Percentiles rank a stretch among this genome's conserved stretches.
phyloP scores from a whole-genome alignment of 345 rosid genomes.

The Eutrema japonicum region DNA sequence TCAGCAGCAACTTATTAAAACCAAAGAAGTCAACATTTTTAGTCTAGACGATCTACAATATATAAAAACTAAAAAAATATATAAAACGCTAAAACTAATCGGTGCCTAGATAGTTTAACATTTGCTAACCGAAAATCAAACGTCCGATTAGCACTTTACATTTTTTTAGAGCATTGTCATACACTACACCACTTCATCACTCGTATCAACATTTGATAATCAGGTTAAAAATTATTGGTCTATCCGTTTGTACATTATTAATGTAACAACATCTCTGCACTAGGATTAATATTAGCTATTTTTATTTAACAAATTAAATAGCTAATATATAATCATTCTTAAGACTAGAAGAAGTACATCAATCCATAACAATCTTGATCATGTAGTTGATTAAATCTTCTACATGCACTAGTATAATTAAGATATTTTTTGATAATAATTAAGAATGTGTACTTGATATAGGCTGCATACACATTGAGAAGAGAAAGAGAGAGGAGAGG shows the following conservation, averaged over 20 bases:
- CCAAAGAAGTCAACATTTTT: no score
- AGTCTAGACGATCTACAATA: no score
- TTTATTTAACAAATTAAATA: neutral
- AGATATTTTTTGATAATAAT: neutral
- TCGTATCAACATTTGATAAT: neutral
- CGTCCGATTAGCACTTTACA: no score
- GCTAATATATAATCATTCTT: neutral
- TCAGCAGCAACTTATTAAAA: no score
- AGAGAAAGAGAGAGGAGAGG: neutral
- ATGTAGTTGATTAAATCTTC: slow-evolving; percentile 22
- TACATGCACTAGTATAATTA: slow-evolving; percentile 28
- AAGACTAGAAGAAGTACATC: slow-evolving; percentile 3
- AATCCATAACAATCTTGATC: slow-evolving; percentile 22
- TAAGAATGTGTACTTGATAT: slow-evolving; percentile 32
- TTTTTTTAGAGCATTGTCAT: no score
- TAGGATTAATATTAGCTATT: neutral
- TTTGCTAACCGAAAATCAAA: no score
- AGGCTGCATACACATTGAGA: slow-evolving; percentile 30
- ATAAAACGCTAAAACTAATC: no score
- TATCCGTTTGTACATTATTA: neutral
- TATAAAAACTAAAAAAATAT: no score
- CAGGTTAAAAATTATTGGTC: neutral
- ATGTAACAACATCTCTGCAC: neutral
- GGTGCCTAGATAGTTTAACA: neutral
- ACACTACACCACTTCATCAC: neutral